These are phyloP conservation scores for Naganishia antarctica DNA, from an alignment of 768 basidiomycete species.

Conservation along the genomic window DNA sequence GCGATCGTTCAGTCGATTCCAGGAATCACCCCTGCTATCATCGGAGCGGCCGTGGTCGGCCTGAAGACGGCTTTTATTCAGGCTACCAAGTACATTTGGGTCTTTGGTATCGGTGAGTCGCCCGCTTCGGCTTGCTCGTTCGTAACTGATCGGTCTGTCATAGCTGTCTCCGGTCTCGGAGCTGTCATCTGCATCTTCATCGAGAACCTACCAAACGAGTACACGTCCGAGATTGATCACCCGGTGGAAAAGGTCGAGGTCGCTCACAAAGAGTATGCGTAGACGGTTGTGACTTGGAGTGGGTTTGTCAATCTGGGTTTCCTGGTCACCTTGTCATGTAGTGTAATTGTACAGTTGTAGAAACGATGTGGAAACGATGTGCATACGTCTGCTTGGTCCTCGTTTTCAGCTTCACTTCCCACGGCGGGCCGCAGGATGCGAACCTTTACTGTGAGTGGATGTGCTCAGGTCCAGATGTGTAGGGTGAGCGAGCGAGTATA, in stretches of 20 bases:
- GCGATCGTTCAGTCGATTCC: neutral
- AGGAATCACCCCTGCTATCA: conserved; percentile 5
- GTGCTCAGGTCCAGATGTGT: too few species aligned
- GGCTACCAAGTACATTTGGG: neutral
- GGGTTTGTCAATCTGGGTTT: neutral
- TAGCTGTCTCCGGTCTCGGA: neutral
- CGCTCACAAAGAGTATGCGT: conserved; percentile 5
- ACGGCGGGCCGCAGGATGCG: too few species aligned
- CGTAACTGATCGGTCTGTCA: neutral
- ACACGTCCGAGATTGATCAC: conserved; percentile 14
- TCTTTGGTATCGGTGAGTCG: conserved; percentile 3
- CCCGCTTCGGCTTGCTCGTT: neutral
- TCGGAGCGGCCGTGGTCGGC: neutral
- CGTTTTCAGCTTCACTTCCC: too few species aligned
- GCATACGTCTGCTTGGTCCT: too few species aligned
- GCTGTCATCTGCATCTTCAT: conserved; percentile 4
- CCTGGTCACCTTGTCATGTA: too few species aligned
- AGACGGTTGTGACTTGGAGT: neutral
- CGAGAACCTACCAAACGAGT: neutral
- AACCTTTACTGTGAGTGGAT: too few species aligned
- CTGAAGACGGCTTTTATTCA: neutral
- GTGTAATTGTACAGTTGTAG: too few species aligned
- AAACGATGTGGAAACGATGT: too few species aligned
- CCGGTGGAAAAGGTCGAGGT: conserved; percentile 10
- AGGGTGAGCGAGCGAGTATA: too few species aligned